phyloP scores from a whole-genome alignment of 768 basidiomycete species.

The Strobilomyces confusus region DNA sequence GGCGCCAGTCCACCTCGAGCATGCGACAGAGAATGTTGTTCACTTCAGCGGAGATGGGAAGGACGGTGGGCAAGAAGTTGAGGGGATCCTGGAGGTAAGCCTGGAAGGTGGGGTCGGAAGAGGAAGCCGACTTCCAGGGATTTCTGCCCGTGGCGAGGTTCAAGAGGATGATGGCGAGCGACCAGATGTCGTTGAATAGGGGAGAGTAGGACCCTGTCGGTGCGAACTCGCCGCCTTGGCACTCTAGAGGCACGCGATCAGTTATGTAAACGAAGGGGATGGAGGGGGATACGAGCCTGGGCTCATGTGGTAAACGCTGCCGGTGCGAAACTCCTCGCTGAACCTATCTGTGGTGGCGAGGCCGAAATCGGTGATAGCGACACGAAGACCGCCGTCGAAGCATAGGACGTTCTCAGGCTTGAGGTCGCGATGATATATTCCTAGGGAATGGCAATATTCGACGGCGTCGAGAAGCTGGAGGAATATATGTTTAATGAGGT shows the following conservation, averaged over 20 bases:
- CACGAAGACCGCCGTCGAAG: conserved; percentile 67
- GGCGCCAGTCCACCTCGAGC: conserved; percentile 64
- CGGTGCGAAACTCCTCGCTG: conserved; percentile 88
- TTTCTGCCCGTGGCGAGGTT: conserved; percentile 94
- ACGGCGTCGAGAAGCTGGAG: conserved; percentile 92
- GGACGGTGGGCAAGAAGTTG: conserved; percentile 79
- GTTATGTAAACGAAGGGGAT: conserved; percentile 8
- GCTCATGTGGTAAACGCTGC: conserved; percentile 98
- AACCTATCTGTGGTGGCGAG: conserved; percentile 83
- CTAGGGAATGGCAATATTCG: conserved; percentile 85
- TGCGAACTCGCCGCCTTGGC: conserved; percentile 69
- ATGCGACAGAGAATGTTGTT: conserved; percentile 73
- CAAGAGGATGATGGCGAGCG: conserved; percentile 91
- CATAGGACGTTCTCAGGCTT: conserved; percentile 97
- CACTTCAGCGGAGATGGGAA: conserved; percentile 72
- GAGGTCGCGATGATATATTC: conserved; percentile 94
- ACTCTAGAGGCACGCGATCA: conserved; percentile 53
- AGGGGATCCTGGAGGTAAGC: conserved; percentile 75
- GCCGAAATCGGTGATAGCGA: conserved; percentile 94
- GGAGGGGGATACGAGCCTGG: conserved; percentile 54
- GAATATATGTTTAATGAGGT: conserved; percentile 85
- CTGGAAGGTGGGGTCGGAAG: conserved; percentile 83
- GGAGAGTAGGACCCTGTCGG: conserved; percentile 75
- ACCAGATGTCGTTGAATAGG: conserved; percentile 92
- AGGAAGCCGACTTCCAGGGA: conserved; percentile 89